Base-by-base conservation (phyloP, 1,139 yeast genomes). In the Blastobotrys elegans region DNA sequence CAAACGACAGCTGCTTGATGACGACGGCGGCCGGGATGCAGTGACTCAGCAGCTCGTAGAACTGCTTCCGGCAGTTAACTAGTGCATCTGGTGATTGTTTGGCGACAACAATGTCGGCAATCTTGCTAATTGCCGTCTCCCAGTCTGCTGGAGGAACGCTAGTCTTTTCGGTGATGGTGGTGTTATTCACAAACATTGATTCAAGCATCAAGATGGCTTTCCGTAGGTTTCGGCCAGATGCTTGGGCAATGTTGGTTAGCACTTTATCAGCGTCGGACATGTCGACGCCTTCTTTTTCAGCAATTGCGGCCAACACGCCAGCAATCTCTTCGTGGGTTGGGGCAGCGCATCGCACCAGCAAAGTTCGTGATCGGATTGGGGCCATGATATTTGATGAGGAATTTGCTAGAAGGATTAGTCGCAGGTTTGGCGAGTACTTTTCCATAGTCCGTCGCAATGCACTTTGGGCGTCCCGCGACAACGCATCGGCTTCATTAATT, bases 381-480 rank as follows among this genome's bases (percentile, higher is more conserved):
- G 90, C 83, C 54, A 92, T 92, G 51, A 92, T 89, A 56, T 86
- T 87, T 26, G 96, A 86, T 27, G 95, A 86, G 7, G 96, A 80
- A 62, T 87, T 92, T 58, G 96, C 87, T 29, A 92, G 76, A 71
- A 92, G 72, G 45, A 94, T 79, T 55, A 92, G 71, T 53, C 99
- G 77, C 57, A 92, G 80, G 62, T 88, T 90, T 20, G 84, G 76
- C 3, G 97, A 87, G 67, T 90, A 92, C 63, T 92, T 92, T 63
- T 92, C 99, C 97, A 92, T 94, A 0, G 99, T 92, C 66, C 98
- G 78, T 71, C 98, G 80, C 57, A 92, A 72, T 0, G 98, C 98
- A 13, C 97, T 97, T 65, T 92, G 98, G 0, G 98, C 98, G 64
- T 95, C 98, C 57, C 97, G 77, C 17, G 94, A 82, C 63, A 92